Conservation (phyloP, 495 filamentous ascomycete species). For the Penicillium canescens region DNA sequence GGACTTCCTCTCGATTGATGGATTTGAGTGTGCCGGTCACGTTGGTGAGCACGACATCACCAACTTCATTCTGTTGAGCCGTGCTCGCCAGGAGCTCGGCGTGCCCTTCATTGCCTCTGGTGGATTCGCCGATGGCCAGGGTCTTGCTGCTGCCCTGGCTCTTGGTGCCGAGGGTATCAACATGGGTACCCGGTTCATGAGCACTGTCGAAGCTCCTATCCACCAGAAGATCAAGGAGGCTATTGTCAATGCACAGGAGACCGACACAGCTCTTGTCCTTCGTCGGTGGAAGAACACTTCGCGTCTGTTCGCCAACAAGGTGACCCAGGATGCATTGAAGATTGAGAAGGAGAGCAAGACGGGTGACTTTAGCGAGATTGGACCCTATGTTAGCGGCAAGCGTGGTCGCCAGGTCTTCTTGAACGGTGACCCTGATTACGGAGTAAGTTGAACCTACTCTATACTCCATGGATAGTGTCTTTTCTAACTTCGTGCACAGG, state of each 20-base stretch:
- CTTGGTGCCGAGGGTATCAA: conserved; percentile 95
- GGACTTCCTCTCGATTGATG: conserved; percentile 94
- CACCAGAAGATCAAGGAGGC: conserved; percentile 91
- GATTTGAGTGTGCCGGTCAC: conserved; percentile 96
- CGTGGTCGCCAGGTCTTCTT: conserved; percentile 87
- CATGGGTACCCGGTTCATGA: conserved; percentile 93
- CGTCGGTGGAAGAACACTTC: conserved; percentile 92
- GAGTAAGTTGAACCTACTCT: conserved; percentile 57
- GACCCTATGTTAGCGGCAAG: conserved; percentile 88
- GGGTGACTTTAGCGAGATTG: conserved; percentile 90
- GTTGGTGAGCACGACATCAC: conserved; percentile 97
- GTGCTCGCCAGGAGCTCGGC: conserved; percentile 79
- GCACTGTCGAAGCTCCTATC: conserved; percentile 88
- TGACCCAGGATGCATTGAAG: conserved; percentile 75
- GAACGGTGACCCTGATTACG: conserved; percentile 87
- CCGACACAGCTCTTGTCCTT: conserved; percentile 85
- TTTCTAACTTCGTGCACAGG: conserved; percentile 38
- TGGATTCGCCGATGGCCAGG: conserved; percentile 93
- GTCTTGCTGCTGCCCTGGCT: conserved; percentile 86
- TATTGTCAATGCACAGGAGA: conserved; percentile 87
- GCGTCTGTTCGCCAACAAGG: conserved; percentile 85
- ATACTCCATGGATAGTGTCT: not conserved
- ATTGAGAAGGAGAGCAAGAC: conserved; percentile 81
- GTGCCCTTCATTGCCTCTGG: conserved; percentile 95
- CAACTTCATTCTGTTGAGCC: conserved; percentile 89